A percentile compares a stretch with the other conserved stretches of the same genome.
Conservation (phyloP, 345 rosid genomes). For the Syzygium aromaticum region DNA sequence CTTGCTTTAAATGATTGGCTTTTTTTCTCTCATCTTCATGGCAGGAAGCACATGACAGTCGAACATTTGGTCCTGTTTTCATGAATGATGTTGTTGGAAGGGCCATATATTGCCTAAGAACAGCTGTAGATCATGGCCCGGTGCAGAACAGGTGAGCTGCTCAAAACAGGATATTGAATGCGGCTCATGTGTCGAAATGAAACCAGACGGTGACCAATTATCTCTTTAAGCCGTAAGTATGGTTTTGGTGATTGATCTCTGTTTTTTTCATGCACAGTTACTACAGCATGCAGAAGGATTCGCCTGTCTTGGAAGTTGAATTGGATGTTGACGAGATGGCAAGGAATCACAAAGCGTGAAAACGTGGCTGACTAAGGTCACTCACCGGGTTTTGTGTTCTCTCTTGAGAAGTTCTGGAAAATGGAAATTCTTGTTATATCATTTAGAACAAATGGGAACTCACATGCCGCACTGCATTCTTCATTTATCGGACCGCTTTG, state of each 20-base stretch:
- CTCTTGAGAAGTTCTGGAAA: neutral
- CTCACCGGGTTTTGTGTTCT: constrained; percentile 11
- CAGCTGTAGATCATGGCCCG: constrained; percentile 91
- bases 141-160: constrained; percentile 70
- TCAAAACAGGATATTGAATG: neutral
- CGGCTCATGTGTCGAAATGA: neutral
- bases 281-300: constrained; percentile 51
- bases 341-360: constrained; percentile 54
- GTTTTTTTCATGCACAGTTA: constrained; percentile 28
- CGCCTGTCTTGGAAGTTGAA: constrained; percentile 75
- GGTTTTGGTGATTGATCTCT: neutral
- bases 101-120: constrained; percentile 68
- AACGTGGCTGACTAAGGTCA: constrained; percentile 2
- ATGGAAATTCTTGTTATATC: neutral
- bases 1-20: neutral
- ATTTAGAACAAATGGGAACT: neutral
- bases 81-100: constrained; percentile 70
- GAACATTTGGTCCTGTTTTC: constrained; percentile 81
- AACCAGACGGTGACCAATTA: neutral
- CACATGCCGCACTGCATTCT: neutral
- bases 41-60: constrained; percentile 90
- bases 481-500: neutral
- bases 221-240: neutral
- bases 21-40: neutral
- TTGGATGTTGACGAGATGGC: constrained; percentile 91